Conservation (phyloP, 2,329 filamentous ascomycete genomes). For the Microsporum audouinii region DNA sequence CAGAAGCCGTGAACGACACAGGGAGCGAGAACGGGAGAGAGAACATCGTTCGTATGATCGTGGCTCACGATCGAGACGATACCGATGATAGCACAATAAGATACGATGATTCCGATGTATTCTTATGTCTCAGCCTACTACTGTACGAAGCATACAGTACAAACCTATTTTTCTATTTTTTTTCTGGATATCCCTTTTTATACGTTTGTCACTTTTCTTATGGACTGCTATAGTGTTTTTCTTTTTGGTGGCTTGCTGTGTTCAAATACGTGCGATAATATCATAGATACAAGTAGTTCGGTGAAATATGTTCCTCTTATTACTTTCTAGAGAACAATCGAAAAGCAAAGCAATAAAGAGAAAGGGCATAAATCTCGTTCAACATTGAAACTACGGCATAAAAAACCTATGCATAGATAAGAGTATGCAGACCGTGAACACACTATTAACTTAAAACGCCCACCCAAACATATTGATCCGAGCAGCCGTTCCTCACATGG, state of each 20-base stretch:
- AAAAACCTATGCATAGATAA: neutral
- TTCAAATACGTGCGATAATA: neutral
- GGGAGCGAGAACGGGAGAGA: conserved; percentile 11
- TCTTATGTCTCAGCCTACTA: neutral
- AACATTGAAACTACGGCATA: neutral
- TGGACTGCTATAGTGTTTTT: neutral
- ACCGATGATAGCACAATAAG: conserved; percentile 10
- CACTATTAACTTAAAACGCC: neutral
- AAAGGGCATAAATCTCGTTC: neutral
- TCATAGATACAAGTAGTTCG: neutral
- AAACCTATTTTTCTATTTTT: neutral
- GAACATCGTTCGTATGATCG: conserved; percentile 12
- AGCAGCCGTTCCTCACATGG: conserved; percentile 4
- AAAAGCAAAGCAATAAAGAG: neutral
- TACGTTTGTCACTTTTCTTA: neutral
- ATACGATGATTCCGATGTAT: neutral
- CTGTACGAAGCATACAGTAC: neutral
- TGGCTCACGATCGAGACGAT: conserved; percentile 10
- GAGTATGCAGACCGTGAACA: neutral
- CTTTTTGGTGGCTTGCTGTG: neutral
- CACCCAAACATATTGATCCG: conserved; percentile 4
- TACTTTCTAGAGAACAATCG: neutral
- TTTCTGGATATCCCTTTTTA: neutral
- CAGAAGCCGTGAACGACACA: conserved; percentile 20
- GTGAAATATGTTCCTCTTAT: no score